Evolutionary conservation across 2,329 filamentous ascomycete species (phyloP), one percentile per base, ranked within the genome.

Genomic region (Aureobasidium mangrovei): DNA sequence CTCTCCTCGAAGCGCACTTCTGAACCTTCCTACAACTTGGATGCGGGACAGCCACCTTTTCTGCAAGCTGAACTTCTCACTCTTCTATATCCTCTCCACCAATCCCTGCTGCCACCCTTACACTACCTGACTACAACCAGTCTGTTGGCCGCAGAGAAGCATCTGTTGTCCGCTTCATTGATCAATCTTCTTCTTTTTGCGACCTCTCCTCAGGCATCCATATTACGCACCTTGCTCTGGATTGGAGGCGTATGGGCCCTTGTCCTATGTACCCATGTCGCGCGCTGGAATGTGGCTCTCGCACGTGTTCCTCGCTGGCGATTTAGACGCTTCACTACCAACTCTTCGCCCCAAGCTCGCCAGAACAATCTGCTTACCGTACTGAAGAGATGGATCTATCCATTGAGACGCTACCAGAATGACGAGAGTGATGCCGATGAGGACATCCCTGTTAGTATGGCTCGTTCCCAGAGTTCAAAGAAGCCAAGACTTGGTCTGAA

Each of bases 261-360:
- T 52, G 71, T 91, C 3, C 73, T 81, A 4, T 94, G 89, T 65
- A 81, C 82, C 31, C 78, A 83, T 31, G 80, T 93, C 9, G 80
- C 97, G 35, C 79, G 78, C 62, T 94, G 88, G 86, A 90, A 88
- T 43, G 85, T 97, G 52, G 80, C 85, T 28, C 73, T 98, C 57
- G 91, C 91, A 48, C 80, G 91, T 55, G 88, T 97, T 18, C 93
- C 93, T 2, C 89, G 83, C 62, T 96, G 91, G 89, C 86, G 91
- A 41, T 59, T 59, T 26, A 41, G 54, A 41, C 32, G 54, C 7
- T 42, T 44, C 26, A 28, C 41, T 31, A 51, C 44, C 2, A 42
- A 46, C 8, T 31, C 53, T 26, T 7, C 68, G 55, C 60, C 62
- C 56, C 38, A 61, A 63, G 10, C 57, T 58, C 9, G 24, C 27